Base-by-base conservation (phyloP, 495 filamentous ascomycete genomes). In the Usnea hakonensis region DNA sequence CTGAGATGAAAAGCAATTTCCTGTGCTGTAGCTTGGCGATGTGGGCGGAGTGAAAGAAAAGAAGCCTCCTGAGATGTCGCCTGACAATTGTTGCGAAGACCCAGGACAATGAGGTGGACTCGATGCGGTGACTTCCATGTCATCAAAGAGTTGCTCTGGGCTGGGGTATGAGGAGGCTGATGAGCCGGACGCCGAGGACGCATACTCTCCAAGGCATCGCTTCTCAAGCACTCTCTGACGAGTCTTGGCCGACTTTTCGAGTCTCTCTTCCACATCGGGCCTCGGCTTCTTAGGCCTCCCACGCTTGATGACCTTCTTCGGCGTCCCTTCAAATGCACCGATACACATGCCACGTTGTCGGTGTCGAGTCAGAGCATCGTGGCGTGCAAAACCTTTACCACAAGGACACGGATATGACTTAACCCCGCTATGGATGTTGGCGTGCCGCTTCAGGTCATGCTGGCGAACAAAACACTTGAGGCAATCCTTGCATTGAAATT, bases 391-490 rank as follows among this genome's bases (percentile, higher is more conserved):
- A 56, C 85, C 88, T 68, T 89, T 91, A 52, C 92, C 90, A 72
- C 94, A 98, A 55, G 86, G 81, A 72, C 94, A 98, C 33, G 86
- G 86, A 66, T 96, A 94, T 3, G 94, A 90, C 75, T 96, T 95
- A 69, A 92, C 85, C 41, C 90, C 90, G 23, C 86, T 91, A 74
- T 98, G 94, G 59, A 97, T 97, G 76, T 96, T 96, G 66, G 91
- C 85, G 70, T 98, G 94, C 26, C 94, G 87, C 74, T 97, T 98
- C 61, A 97, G 83, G 70, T 98, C 94, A 71, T 98, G 95, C 64
- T 94, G 91, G 32, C 94, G 86, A 62, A 97, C 95, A 68, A 98
- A 98, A 72, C 90, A 90, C 73, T 97, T 97, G 30, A 85, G 79
- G 75, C 94, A 98, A 28, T 87, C 82, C 55, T 89, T 87, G 71